Base-by-base conservation (phyloP, 768 basidiomycete species). In the Collybia mongolica region DNA sequence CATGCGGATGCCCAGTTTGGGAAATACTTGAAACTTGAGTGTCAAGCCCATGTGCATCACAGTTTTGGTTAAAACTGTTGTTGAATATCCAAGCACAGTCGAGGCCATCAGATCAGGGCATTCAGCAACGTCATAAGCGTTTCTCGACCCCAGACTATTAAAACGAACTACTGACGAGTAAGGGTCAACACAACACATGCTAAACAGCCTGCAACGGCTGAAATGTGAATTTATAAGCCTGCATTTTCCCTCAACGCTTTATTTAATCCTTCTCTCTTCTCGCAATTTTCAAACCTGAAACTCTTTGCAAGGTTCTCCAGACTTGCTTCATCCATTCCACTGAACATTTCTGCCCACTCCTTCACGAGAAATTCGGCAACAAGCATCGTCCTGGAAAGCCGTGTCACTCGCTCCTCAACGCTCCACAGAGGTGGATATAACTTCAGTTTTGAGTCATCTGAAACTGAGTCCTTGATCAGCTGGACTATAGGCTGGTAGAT, bases 271-370 rank as follows among this genome's bases (percentile, higher is more conserved):
- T 83, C 82, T 39, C 90, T 69, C 66, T 83, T 81, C 58, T 77
- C 59, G 65, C 89, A 92, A 45, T 83, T 77, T 49, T 81, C 82
- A 54, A 84, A 86, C 60, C 71, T 72, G 72, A 93, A 91, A 65
- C 86, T 86, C 57, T 72, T 70, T 20, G 90, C 89, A 40, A 93
- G 71, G 54, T 72, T 77, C 52, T 92, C 88, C 46, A 93, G 62
- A 68, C 85, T 79, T 32, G 60, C 71, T 59, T 79, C 72, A 29
- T 66, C 75, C 72, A 77, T 77, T 0, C 81, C 81, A 12, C 72
- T 57, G 60, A 88, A 86, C 64, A 82, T 80, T 38, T 83, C 81
- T 17, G 86, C 84, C 84, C 85, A 89, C 60, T 86, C 86, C 61
- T 72, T 76, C 32, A 86, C 77, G 39, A 90, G 69, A 64, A 80